These are phyloP conservation scores for Poteriospumella lacustris DNA, from an alignment of 108 stramenopile genomes.

Conservation along the genomic window DNA sequence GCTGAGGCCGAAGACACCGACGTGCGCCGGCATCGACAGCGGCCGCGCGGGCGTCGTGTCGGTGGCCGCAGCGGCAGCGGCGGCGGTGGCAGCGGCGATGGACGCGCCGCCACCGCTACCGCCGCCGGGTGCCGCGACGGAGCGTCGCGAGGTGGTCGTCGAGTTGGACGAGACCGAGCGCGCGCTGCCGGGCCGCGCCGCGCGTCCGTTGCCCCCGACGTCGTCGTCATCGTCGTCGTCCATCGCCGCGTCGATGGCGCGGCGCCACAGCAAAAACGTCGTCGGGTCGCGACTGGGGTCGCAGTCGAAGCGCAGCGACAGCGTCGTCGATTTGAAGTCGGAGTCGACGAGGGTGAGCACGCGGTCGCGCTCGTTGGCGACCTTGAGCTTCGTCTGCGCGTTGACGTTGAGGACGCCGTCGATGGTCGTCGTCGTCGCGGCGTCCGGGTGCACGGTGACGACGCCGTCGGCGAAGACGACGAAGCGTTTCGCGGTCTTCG, in stretches of 20 bases:
- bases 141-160: background rate
- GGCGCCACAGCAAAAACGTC: background rate
- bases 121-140: background rate
- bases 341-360: background rate
- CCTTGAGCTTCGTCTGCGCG: background rate
- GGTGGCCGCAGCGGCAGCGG: background rate
- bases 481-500: background rate
- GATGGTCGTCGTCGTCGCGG: background rate
- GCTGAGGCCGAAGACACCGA: background rate
- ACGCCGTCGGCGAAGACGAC: background rate
- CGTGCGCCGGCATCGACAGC: background rate
- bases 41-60: too few species aligned
- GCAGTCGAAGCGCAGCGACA: background rate
- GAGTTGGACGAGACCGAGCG: background rate
- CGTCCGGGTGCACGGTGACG: background rate
- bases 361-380: background rate
- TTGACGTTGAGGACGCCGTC: background rate
- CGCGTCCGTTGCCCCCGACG: background rate
- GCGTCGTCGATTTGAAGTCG: background rate
- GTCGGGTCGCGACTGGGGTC: background rate
- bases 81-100: background rate
- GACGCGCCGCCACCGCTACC: background rate
- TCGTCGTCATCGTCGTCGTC: background rate
- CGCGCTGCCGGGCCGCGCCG: background rate
- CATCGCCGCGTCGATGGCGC: background rate